Base-by-base conservation (phyloP, 257 asterid genomes). In the Euphrasia confusa region DNA sequence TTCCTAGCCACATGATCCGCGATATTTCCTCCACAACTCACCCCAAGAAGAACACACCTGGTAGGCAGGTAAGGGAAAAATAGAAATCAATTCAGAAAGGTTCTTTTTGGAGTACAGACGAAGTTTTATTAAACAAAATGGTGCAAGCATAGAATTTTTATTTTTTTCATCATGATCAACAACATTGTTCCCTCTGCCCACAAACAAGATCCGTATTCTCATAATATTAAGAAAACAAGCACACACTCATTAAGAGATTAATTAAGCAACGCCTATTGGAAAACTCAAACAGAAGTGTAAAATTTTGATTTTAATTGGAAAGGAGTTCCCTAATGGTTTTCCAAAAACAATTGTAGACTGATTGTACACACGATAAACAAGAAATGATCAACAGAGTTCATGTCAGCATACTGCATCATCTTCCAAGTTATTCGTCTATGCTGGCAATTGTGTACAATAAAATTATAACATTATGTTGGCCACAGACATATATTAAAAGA, bases 11-110 rank as follows among this genome's bases (percentile, higher is more conserved):
- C 86, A 37, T 77, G 80, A 57, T 89, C 81, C 10, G 99, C 97
- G 60, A 92, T 87, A 53, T 89, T 89, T 60, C 94, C 99, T 33
- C 99, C 99, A 55, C 95, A 92, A 64, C 99, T 89, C 66, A 83
- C 99, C 58, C 99, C 99, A 45, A 92, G 95, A 71, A 89, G 94
- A 35, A 92, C 96, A 68, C 96, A 92, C 68, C 99, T 92, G 95
- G 40, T 27, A 49, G 54, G 54, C 71, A 68, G 27, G 39, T 0
- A 58, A 72, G 27, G 15, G 57, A 17, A 39, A 50, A 50, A 66
- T 12, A 63, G 52, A 60, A 4, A 63, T 28, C 44, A 67, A 50
- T 55, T 26, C 60, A 66, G 49, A 64, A 63, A 33, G 45, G 24
- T 65, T 32, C 32, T 55, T 54, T 45, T 12, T 18, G 30, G 63